Percentiles rank a stretch among this genome's conserved stretches.
Conservation (phyloP, 192 early-diverging fungal genomes). For the Backusella mclennaniae region DNA sequence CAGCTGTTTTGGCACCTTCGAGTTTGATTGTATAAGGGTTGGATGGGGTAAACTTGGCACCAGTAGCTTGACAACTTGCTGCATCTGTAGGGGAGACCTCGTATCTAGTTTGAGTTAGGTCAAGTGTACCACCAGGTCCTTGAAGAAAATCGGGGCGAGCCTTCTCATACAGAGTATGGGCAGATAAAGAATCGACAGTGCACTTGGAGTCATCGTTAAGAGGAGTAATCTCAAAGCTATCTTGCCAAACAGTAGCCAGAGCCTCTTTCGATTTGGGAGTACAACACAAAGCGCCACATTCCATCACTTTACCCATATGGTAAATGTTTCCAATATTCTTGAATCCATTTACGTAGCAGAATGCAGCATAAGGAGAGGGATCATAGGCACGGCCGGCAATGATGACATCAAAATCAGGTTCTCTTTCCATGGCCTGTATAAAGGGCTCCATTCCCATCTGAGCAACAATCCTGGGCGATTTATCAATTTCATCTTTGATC, state of each 20-base stretch:
- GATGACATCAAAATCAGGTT: constrained; percentile 18
- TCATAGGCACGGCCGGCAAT: constrained; percentile 20
- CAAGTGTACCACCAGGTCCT: constrained; percentile 20
- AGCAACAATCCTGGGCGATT: constrained; percentile 5
- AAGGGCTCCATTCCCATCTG: constrained; percentile 25
- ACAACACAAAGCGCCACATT: constrained; percentile 19
- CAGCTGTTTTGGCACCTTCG: constrained; percentile 15
- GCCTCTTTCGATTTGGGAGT: constrained; percentile 15
- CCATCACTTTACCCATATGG: constrained; percentile 28
- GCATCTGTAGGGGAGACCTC: not conserved
- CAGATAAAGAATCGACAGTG: constrained; percentile 2
- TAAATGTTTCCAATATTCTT: constrained; percentile 11
- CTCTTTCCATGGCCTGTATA: constrained; percentile 1
- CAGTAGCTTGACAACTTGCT: not conserved
- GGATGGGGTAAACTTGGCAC: constrained; percentile 9
- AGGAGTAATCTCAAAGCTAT: not conserved
- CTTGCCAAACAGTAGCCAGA: constrained; percentile 12
- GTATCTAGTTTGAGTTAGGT: constrained; percentile 11
- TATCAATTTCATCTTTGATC: not conserved
- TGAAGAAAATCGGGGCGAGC: constrained; percentile 9
- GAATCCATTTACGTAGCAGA: constrained; percentile 12
- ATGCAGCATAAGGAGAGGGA: constrained; percentile 19
- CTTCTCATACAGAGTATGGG: constrained; percentile 24
- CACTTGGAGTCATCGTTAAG: constrained; percentile 1
- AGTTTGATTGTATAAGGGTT: constrained; percentile 14